Evolutionary conservation across 345 rosid genomes (phyloP).

Genomic region (Psidium friedrichsthalianum): DNA sequence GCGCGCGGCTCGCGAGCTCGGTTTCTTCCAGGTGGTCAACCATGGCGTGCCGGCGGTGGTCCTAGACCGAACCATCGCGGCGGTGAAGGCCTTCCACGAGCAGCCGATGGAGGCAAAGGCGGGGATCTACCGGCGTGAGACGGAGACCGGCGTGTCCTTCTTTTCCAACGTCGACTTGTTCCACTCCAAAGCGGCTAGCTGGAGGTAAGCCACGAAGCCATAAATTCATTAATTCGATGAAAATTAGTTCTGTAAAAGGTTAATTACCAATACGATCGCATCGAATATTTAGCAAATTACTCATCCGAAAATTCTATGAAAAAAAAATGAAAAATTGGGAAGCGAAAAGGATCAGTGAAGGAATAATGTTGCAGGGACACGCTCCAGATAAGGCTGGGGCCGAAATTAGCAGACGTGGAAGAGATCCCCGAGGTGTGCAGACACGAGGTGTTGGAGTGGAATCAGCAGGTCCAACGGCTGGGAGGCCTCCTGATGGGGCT

Average conservation of each 20-base stretch:
- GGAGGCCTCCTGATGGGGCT: slow-evolving; percentile 27
- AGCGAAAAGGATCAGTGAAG: too few relatives aligned
- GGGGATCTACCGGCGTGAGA: slow-evolving; percentile 13
- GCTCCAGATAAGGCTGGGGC: too few relatives aligned
- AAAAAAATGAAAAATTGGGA: too few relatives aligned
- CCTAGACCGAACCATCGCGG: slow-evolving; percentile 9
- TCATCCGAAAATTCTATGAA: too few relatives aligned
- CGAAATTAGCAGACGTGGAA: not conserved
- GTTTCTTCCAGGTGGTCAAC: slow-evolving; percentile 33
- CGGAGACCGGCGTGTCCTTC: slow-evolving; percentile 8
- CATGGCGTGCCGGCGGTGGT: slow-evolving; percentile 6
- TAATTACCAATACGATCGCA: too few relatives aligned
- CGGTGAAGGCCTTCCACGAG: slow-evolving; percentile 19
- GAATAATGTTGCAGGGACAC: too few relatives aligned
- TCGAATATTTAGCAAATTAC: too few relatives aligned
- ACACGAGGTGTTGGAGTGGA: slow-evolving; percentile 29
- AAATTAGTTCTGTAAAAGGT: too few relatives aligned
- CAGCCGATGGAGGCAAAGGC: slow-evolving; percentile 25
- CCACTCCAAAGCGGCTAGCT: slow-evolving; percentile 39
- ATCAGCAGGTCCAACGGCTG: slow-evolving; percentile 6
- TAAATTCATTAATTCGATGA: too few relatives aligned
- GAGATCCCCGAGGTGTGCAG: slow-evolving; percentile 37
- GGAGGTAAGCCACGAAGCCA: slow-evolving; percentile 22
- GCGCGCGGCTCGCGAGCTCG: slow-evolving; percentile 18
- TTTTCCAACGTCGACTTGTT: slow-evolving; percentile 29